Conservation (phyloP, 768 basidiomycete species). For the Crucibulum laeve region DNA sequence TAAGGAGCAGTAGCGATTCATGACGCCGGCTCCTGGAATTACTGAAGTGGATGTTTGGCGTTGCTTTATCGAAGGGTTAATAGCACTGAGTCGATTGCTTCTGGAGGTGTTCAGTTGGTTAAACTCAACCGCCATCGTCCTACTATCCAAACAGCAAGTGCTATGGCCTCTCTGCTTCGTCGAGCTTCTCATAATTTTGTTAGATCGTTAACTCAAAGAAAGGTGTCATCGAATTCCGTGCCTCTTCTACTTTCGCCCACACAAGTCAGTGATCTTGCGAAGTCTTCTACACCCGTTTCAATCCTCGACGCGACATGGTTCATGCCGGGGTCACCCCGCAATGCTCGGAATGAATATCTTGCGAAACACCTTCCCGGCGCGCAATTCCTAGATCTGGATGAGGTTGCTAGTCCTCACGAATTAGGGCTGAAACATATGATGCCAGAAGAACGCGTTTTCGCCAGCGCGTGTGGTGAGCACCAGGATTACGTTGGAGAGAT, state of each 20-base stretch:
- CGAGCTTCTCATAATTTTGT: not conserved
- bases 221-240: conserved; percentile 33
- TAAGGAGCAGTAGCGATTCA: no score
- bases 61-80: conserved; percentile 9
- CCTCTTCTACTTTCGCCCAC: conserved; percentile 53
- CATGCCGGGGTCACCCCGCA: conserved; percentile 85
- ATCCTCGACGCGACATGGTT: conserved; percentile 86
- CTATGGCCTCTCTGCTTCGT: not conserved
- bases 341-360: conserved; percentile 64
- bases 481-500: not conserved
- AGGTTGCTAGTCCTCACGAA: conserved; percentile 67
- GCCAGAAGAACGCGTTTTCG: conserved; percentile 69
- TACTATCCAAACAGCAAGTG: not conserved
- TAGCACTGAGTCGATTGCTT: not conserved
- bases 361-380: conserved; percentile 67
- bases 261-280: conserved; percentile 33
- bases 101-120: no score
- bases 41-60: conserved; percentile 8
- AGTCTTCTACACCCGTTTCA: conserved; percentile 29
- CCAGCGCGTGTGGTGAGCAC: conserved; percentile 70
- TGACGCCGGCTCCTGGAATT: no score
- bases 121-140: not conserved
- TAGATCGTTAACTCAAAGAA: conserved; percentile 8
- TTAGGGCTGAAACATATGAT: conserved; percentile 94
- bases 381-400: conserved; percentile 76